A percentile compares a stretch with the other conserved stretches of the same genome.
Conservation (phyloP, 2,329 filamentous ascomycete species). For the Periconia macrospinosa region DNA sequence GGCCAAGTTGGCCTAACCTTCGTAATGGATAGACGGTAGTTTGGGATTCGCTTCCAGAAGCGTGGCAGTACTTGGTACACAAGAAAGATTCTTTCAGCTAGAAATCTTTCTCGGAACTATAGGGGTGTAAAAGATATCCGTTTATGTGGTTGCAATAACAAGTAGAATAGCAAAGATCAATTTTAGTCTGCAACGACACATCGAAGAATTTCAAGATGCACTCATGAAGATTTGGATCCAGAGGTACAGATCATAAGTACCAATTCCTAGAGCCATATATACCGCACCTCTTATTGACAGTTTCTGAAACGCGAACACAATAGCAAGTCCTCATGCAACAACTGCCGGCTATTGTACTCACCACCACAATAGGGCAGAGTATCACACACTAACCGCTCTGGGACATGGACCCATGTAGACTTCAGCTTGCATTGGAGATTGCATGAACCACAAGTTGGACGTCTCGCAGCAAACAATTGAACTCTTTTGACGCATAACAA, state of each 20-base stretch:
- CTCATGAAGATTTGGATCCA: not conserved
- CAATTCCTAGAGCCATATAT: slow-evolving; percentile 7
- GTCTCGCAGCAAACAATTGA: not conserved
- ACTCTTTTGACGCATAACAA: not conserved
- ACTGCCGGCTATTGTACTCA: slow-evolving; percentile 3
- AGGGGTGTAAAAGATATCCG: not conserved
- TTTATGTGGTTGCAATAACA: not conserved
- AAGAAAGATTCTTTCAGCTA: not conserved
- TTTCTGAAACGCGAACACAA: slow-evolving; percentile 26
- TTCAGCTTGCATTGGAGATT: not conserved
- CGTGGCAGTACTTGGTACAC: not conserved
- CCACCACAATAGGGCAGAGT: not conserved
- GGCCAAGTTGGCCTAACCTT: not conserved
- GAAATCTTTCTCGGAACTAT: not conserved
- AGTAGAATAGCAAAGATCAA: not conserved
- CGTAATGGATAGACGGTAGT: not conserved
- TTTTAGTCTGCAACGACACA: not conserved
- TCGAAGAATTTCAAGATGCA: not conserved
- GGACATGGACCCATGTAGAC: not conserved
- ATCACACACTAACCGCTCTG: not conserved
- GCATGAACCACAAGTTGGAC: not conserved
- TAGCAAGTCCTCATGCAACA: slow-evolving; percentile 18
- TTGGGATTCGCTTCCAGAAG: not conserved
- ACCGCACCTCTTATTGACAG: slow-evolving; percentile 16
- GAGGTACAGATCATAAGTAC: not conserved